Percentiles rank a stretch among this genome's conserved stretches.
These are phyloP conservation scores for Spongispora temasekensis DNA, from an alignment of 1,284 basidiomycete genomes.

Conservation along the genomic window DNA sequence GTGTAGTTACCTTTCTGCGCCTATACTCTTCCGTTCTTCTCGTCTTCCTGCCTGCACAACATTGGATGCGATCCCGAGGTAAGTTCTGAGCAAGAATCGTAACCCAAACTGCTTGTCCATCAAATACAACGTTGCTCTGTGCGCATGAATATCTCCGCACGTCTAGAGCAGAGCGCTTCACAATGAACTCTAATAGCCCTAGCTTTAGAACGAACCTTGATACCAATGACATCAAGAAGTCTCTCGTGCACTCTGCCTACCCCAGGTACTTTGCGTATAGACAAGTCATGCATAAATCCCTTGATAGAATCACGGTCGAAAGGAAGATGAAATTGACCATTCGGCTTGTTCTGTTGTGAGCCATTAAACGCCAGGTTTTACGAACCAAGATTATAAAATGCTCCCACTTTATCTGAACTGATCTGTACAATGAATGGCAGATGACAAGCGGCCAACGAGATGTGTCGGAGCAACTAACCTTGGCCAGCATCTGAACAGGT, in stretches of 20 bases:
- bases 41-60: slow-evolving; percentile 71
- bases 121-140: slow-evolving; percentile 70
- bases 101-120: slow-evolving; percentile 88
- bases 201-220: slow-evolving; percentile 57
- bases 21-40: slow-evolving; percentile 87
- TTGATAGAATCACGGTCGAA: slow-evolving; percentile 68
- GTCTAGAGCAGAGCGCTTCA: slow-evolving; percentile 46
- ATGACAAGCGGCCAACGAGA: slow-evolving; percentile 2
- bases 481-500: slow-evolving; percentile 66
- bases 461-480: slow-evolving; percentile 46
- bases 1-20: slow-evolving; percentile 71
- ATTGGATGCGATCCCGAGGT: slow-evolving; percentile 87
- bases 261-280: slow-evolving; percentile 84
- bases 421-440: slow-evolving; percentile 57
- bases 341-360: slow-evolving; percentile 80
- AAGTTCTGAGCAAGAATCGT: slow-evolving; percentile 68
- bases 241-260: slow-evolving; percentile 88
- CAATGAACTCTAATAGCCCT: background rate
- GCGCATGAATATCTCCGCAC: slow-evolving; percentile 82
- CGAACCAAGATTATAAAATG: background rate
- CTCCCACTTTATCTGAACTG: slow-evolving; percentile 80
- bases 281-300: slow-evolving; percentile 72
- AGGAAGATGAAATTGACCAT: slow-evolving; percentile 83
- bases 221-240: slow-evolving; percentile 81
- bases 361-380: slow-evolving; percentile 1